These are phyloP conservation scores for Filosporella fistucella DNA, from an alignment of 495 filamentous ascomycete genomes.

Conservation along the genomic window DNA sequence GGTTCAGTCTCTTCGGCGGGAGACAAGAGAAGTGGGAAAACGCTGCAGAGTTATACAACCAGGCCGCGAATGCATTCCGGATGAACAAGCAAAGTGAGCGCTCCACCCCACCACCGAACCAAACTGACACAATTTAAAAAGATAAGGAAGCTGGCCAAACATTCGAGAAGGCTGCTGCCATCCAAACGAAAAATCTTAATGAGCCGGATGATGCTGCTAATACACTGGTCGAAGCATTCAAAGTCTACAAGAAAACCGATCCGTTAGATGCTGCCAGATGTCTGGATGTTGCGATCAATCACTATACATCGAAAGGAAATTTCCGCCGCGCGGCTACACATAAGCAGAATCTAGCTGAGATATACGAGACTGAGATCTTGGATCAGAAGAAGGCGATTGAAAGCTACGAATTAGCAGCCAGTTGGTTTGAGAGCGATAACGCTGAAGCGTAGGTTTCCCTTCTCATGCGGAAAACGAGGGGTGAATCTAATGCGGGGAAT, in stretches of 20 bases:
- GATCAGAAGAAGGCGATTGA: conserved; percentile 73
- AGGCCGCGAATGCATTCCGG: conserved; percentile 79
- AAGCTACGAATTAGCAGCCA: conserved; percentile 74
- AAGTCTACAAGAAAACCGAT: conserved; percentile 76
- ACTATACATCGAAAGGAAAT: conserved; percentile 80
- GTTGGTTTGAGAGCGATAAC: conserved; percentile 84
- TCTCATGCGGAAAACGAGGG: no score
- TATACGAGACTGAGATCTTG: conserved; percentile 74
- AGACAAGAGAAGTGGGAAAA: conserved; percentile 78
- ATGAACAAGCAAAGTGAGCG: conserved; percentile 62
- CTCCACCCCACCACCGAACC: background rate
- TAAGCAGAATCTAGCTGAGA: conserved; percentile 78
- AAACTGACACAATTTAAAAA: conserved; percentile 25
- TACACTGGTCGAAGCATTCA: conserved; percentile 68
- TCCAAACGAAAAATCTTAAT: conserved; percentile 72
- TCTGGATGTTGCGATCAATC: conserved; percentile 66
- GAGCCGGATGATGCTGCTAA: conserved; percentile 89
- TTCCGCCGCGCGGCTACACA: conserved; percentile 83
- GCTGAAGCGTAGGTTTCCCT: conserved; percentile 65
- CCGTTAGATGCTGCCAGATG: conserved; percentile 75
- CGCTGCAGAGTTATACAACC: conserved; percentile 74
- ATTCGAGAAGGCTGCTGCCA: conserved; percentile 72
- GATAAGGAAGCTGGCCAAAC: conserved; percentile 76
- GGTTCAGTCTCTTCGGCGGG: conserved; percentile 71
- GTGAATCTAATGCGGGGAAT: no score